phyloP scores from a whole-genome alignment of 2,329 filamentous ascomycete species.

The Didymellaceae sp. region DNA sequence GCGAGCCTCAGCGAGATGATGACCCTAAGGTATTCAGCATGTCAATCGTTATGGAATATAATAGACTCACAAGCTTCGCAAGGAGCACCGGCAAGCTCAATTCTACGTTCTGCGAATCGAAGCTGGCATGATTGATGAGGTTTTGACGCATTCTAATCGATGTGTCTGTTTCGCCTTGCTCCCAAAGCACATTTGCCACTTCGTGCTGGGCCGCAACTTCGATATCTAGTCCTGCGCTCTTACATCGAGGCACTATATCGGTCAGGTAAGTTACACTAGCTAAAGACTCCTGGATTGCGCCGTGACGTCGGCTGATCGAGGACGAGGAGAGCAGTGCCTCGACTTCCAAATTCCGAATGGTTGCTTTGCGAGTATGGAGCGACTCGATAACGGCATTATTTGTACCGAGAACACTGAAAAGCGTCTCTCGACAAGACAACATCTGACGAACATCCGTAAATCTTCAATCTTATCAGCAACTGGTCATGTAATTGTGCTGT shows the following conservation, averaged over 20 bases:
- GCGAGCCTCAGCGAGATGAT: conserved; percentile 86
- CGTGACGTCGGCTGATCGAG: conserved; percentile 77
- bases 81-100: conserved; percentile 69
- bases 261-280: conserved; percentile 85
- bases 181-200: conserved; percentile 89
- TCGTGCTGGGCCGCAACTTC: conserved; percentile 81
- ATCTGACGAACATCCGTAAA: conserved; percentile 81
- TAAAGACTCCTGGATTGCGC: conserved; percentile 83
- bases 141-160: conserved; percentile 88
- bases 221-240: conserved; percentile 74
- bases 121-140: conserved; percentile 54
- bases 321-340: conserved; percentile 79
- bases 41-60: background rate
- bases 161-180: conserved; percentile 85
- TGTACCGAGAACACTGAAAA: conserved; percentile 79
- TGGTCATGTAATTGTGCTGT: no score
- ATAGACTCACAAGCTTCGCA: conserved; percentile 71
- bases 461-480: conserved; percentile 49
- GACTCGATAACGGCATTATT: conserved; percentile 68
- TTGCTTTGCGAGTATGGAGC: conserved; percentile 65
- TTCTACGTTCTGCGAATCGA: conserved; percentile 40
- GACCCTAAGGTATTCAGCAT: conserved; percentile 60
- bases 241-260: conserved; percentile 74
- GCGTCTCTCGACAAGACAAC: conserved; percentile 80
- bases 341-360: conserved; percentile 75